A percentile compares a stretch with the other conserved stretches of the same genome.
Evolutionary conservation across 2,329 filamentous ascomycete species (phyloP).

Genomic region (Penicillium freii): DNA sequence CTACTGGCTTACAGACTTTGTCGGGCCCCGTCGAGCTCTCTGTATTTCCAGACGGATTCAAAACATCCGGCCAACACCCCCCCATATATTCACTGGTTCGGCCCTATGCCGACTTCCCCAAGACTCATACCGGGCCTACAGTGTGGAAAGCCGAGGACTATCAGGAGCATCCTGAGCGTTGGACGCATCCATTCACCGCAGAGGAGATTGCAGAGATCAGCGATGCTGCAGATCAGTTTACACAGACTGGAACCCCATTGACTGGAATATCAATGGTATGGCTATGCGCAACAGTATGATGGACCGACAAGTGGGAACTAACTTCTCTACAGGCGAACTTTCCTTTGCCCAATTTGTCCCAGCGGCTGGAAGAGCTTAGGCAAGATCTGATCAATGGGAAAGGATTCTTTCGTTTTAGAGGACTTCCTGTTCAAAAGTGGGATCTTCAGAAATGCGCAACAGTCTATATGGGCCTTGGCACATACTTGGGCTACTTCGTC

Average conservation of each 20-base stretch:
- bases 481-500: constrained; percentile 79
- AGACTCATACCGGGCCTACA: constrained; percentile 65
- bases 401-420: constrained; percentile 82
- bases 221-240: constrained; percentile 64
- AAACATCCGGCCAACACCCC: constrained; percentile 67
- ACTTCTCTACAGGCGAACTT: constrained; percentile 51
- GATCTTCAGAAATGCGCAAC: constrained; percentile 72
- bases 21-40: constrained; percentile 3
- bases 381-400: constrained; percentile 73
- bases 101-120: constrained; percentile 67
- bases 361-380: constrained; percentile 54
- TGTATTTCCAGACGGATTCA: constrained; percentile 62
- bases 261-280: constrained; percentile 64
- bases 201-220: constrained; percentile 66
- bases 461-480: constrained; percentile 80
- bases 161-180: constrained; percentile 59
- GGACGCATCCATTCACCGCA: constrained; percentile 66
- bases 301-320: neutral
- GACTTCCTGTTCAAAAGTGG: constrained; percentile 72
- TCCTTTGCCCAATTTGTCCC: constrained; percentile 55
- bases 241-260: constrained; percentile 60
- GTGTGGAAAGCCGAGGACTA: constrained; percentile 68
- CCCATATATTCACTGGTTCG: constrained; percentile 62
- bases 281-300: no score
- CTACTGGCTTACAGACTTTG: neutral